A percentile compares a stretch with the other conserved stretches of the same genome.
Evolutionary conservation across 495 filamentous ascomycete genomes (phyloP).

Genomic region (Antarctomyces pellizariae): DNA sequence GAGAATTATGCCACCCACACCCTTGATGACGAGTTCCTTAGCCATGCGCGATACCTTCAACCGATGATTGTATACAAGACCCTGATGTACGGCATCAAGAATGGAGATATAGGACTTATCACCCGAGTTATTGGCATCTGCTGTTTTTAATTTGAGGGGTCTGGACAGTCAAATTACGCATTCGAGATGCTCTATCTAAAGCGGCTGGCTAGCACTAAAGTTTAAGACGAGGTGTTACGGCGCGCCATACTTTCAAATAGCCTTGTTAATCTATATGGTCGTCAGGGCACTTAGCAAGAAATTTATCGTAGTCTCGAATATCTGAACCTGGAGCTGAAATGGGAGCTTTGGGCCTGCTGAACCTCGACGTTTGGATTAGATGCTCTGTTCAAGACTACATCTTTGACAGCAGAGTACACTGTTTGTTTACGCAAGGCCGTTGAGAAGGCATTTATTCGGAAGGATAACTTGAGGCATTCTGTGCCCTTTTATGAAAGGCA

Average conservation of each 20-base stretch:
- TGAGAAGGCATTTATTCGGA: slow-evolving; percentile 1
- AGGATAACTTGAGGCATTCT: slow-evolving; percentile 2
- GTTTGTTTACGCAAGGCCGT: slow-evolving; percentile 2
- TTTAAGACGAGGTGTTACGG: slow-evolving; percentile 3
- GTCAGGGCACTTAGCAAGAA: slow-evolving; percentile 2
- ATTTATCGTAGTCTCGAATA: slow-evolving; percentile 3
- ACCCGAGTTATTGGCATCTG: slow-evolving; percentile 3
- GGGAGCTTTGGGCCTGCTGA: slow-evolving; percentile 4
- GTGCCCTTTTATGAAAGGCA: slow-evolving; percentile 2
- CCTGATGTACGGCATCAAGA: slow-evolving; percentile 7
- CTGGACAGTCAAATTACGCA: slow-evolving; percentile 5
- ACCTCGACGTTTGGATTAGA: slow-evolving; percentile 4
- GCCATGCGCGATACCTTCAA: slow-evolving; percentile 5
- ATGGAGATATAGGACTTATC: slow-evolving; percentile 7
- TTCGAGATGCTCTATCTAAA: slow-evolving; percentile 8
- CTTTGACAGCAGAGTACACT: slow-evolving; percentile 4
- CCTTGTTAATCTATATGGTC: slow-evolving; percentile 4
- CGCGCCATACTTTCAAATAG: slow-evolving; percentile 7
- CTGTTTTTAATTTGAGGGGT: slow-evolving; percentile 6
- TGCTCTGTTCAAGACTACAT: slow-evolving; percentile 4
- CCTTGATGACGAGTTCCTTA: slow-evolving; percentile 5
- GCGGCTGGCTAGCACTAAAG: slow-evolving; percentile 6
- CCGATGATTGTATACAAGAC: slow-evolving; percentile 7
- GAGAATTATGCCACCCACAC: slow-evolving; percentile 3
- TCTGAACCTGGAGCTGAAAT: slow-evolving; percentile 3